Base-by-base conservation (phyloP, 805 yeast species). In the Lachancea cidri region DNA sequence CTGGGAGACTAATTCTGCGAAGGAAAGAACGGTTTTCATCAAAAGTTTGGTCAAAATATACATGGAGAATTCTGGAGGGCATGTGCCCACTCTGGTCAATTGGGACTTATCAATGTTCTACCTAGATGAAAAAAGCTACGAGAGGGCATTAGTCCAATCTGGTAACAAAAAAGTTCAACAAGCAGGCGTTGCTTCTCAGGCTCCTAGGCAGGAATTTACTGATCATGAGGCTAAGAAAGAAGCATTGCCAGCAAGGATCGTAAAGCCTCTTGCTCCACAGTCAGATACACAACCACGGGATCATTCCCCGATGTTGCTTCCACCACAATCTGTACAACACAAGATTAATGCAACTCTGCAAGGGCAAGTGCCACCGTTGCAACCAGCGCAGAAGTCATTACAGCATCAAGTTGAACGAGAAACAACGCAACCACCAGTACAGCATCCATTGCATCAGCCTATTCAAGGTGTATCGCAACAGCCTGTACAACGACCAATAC, bases 1-100 rank as follows among this genome's bases (percentile, higher is more conserved):
- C 64, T 89, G 97, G 97, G 80, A 74, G 47, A 79, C 86, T 1
- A 67, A 71, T 41, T 62, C 77, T 0, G 66, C 79, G 1, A 71
- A 72, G 41, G 87, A 79, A 48, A 71, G 82, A 45, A 69, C 73
- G 7, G 79, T 75, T 2, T 82, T 83, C 62, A 64, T 78, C 15
- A 71, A 72, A 6, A 69, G 77, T 6, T 46, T 81, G 5, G 57
- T 80, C 5, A 72, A 75, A 36, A 68, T 76, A 20, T 81, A 66
- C 53, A 69, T 74, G 46, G 74, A 73, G 49, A 77, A 76, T 42
- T 76, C 77, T 17, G 70, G 70, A 33, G 83, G 83, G 0, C 66
- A 67, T 27, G 60, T 76, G 4, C 86, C 86, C 0, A 64, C 66
- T 22, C 50, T 79, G 50, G 58, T 73, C 3, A 73, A 76, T 44